Evolutionary conservation across 495 filamentous ascomycete species (phyloP).

Genomic region (Penicillium coffeae): DNA sequence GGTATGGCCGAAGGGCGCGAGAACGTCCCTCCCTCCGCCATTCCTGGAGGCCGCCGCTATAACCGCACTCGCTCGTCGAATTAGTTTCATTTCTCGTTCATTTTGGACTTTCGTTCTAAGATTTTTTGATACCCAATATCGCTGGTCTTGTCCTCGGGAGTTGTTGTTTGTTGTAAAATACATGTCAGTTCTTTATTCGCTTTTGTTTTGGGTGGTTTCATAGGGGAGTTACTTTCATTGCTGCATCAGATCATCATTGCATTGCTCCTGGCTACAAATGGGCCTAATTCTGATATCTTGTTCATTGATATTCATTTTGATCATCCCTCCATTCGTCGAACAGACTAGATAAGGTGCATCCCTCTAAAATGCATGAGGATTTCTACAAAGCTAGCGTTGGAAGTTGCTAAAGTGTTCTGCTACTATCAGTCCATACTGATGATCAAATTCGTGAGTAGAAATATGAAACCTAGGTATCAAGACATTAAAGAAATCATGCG

Average conservation of each 20-base stretch:
- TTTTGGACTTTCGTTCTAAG: not conserved
- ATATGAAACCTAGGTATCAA: too few species aligned
- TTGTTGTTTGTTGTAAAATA: conserved; percentile 19
- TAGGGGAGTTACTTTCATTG: not conserved
- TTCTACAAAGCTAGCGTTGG: too few species aligned
- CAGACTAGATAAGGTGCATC: too few species aligned
- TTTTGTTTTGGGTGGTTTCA: conserved; percentile 3
- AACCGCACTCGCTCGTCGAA: conserved; percentile 27
- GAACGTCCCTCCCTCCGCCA: conserved; percentile 49
- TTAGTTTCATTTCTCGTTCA: conserved; percentile 8
- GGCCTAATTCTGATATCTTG: not conserved
- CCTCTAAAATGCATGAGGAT: too few species aligned
- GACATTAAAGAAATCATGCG: too few species aligned
- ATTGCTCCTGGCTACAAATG: too few species aligned
- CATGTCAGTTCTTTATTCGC: conserved; percentile 4
- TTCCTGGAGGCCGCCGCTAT: conserved; percentile 21
- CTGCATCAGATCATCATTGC: too few species aligned
- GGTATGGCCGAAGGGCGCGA: conserved; percentile 55
- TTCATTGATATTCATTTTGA: not conserved
- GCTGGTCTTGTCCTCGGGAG: conserved; percentile 21
- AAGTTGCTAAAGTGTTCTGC: too few species aligned
- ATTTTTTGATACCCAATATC: conserved; percentile 27
- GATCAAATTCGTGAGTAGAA: too few species aligned
- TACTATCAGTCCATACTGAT: too few species aligned
- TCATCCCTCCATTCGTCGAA: not conserved